Evolutionary conservation across 2,329 filamentous ascomycete genomes (phyloP), one percentile per base, ranked within the genome.

Genomic region (Cordyceps fumosorosea): DNA sequence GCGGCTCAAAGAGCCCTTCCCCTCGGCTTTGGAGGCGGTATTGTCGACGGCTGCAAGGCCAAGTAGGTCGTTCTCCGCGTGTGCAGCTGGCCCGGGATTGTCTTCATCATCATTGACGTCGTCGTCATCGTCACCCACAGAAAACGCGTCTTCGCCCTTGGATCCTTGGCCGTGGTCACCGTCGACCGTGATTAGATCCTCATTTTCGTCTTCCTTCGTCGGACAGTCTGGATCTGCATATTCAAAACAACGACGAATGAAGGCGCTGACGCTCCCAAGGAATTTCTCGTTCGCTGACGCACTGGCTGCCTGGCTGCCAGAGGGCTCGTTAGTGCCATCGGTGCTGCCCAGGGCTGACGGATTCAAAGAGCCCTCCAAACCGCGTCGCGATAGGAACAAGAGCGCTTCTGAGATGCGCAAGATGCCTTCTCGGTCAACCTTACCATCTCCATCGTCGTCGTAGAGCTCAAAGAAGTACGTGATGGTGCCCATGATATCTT

Each of bases 401-500:
- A 99, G 79, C 0, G 93, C 91, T 75, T 99, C 95, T 0, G 93
- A 97, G 71, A 99, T 98, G 52, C 92, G 83, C 51, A 99, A 75
- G 63, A 99, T 99, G 6, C 95, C 95, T 74, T 99, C 95, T 12
- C 95, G 86, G 70, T 98, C 95, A 5, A 99, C 93, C 68, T 86
- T 91, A 29, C 95, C 95, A 71, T 96, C 92, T 1, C 87, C 84
- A 69, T 93, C 89, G 67, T 99, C 93, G 71, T 99, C 95, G 73
- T 98, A 97, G 0, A 99, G 84, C 70, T 97, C 91, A 69, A 99
- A 99, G 74, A 99, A 98, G 76, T 98, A 98, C 64, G 88, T 95
- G 70, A 99, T 98, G 63, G 90, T 95, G 34, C 91, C 91, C 93
- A 99, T 97, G 67, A 99, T 97, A 74, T 99, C 95, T 53, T 89